Conservation (phyloP, 805 yeast genomes). For the Peterozyma xylosa region DNA sequence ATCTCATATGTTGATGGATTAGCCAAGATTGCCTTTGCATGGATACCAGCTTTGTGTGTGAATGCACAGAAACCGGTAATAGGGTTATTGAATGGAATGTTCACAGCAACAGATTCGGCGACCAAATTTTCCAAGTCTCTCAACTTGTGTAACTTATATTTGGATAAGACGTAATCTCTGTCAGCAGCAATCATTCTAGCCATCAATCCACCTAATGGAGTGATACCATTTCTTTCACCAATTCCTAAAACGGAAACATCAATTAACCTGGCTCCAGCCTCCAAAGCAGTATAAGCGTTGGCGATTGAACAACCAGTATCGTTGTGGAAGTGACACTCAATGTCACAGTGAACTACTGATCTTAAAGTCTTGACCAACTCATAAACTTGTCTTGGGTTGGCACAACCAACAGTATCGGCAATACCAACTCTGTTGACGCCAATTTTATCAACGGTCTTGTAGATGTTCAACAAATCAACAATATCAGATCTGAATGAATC, state of each 20-base stretch:
- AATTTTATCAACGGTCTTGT: conserved; percentile 53
- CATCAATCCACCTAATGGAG: conserved; percentile 56
- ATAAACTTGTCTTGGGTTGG: conserved; percentile 56
- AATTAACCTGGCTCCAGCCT: conserved; percentile 53
- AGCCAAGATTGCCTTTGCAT: conserved; percentile 55
- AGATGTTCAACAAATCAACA: conserved; percentile 50
- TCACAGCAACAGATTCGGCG: conserved; percentile 52
- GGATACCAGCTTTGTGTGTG: conserved; percentile 60
- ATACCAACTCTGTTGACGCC: conserved; percentile 59
- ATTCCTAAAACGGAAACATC: conserved; percentile 55
- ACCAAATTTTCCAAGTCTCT: conserved; percentile 53
- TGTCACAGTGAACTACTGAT: conserved; percentile 50
- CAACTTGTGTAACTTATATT: conserved; percentile 46
- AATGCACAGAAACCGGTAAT: conserved; percentile 60
- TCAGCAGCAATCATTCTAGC: conserved; percentile 59
- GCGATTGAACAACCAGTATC: conserved; percentile 62
- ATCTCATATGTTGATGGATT: conserved; percentile 60
- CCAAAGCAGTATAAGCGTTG: conserved; percentile 55
- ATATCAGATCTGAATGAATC: conserved; percentile 56
- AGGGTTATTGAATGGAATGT: conserved; percentile 55
- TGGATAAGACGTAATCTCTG: conserved; percentile 49
- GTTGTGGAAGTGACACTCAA: conserved; percentile 56
- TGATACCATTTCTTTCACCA: conserved; percentile 59
- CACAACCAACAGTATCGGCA: conserved; percentile 60
- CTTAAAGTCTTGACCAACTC: conserved; percentile 51